Conservation (phyloP, 345 rosid genomes). For the Boechera retrofracta region DNA sequence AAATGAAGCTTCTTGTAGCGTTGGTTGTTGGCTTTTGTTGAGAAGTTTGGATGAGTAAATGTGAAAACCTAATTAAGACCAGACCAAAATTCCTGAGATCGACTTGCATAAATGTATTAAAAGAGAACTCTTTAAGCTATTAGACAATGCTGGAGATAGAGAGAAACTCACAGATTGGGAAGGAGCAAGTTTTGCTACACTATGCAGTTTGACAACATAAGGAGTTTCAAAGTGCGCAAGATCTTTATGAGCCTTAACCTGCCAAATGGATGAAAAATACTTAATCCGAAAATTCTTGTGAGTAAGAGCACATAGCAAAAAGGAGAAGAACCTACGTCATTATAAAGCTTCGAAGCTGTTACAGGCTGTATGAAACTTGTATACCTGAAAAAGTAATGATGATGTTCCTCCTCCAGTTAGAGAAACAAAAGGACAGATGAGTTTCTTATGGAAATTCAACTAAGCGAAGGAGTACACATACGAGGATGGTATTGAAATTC, state of each 20-base stretch:
- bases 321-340: constrained; percentile 61
- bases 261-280: constrained; percentile 38
- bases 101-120: constrained; percentile 14
- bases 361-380: constrained; percentile 96
- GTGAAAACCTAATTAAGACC: constrained; percentile 72
- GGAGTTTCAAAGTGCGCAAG: constrained; percentile 93
- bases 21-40: constrained; percentile 67
- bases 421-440: constrained; percentile 17
- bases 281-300: constrained; percentile 13
- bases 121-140: neutral
- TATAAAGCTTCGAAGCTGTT: constrained; percentile 86
- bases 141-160: constrained; percentile 10
- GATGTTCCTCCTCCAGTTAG: constrained; percentile 25
- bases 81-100: constrained; percentile 11
- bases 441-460: constrained; percentile 8
- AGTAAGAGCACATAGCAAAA: constrained; percentile 19
- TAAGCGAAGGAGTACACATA: constrained; percentile 51
- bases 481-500: constrained; percentile 97
- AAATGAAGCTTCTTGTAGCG: constrained; percentile 80
- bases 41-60: constrained; percentile 78
- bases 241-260: constrained; percentile 95
- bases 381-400: constrained; percentile 59
- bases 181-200: constrained; percentile 83
- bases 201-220: constrained; percentile 94
- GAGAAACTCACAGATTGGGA: constrained; percentile 70